phyloP scores from a whole-genome alignment of 306 rosid species.

The Citrullus mucosospermus region DNA sequence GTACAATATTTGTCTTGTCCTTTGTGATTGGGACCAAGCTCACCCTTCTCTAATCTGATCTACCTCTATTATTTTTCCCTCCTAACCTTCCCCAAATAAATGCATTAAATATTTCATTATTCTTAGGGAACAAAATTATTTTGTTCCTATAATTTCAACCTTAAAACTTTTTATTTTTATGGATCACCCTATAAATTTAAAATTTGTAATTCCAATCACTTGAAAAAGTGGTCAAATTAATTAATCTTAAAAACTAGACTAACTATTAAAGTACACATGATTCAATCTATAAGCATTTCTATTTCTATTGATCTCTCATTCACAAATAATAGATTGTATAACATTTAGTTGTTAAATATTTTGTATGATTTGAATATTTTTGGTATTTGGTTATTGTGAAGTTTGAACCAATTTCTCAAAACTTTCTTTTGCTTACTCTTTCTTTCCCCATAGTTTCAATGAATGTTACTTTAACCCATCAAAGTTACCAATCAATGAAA shows the following conservation, averaged over 20 bases:
- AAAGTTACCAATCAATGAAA: background rate
- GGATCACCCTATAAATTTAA: background rate
- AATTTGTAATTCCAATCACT: no score
- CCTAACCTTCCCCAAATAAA: constrained; percentile 3
- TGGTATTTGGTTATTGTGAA: background rate
- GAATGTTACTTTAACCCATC: background rate
- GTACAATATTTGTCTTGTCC: constrained; percentile 3
- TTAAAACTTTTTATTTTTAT: background rate
- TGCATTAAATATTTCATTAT: background rate
- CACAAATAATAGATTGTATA: background rate
- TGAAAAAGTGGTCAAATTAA: no score
- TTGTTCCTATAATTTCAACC: background rate
- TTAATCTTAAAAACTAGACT: no score
- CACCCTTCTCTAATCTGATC: background rate
- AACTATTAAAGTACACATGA: no score
- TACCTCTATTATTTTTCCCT: background rate
- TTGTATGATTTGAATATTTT: background rate
- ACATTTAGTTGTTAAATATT: no score
- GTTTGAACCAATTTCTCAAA: background rate
- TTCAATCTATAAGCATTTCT: no score
- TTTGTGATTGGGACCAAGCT: background rate
- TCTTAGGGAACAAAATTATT: background rate
- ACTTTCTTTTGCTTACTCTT: background rate
- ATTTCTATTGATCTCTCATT: background rate
- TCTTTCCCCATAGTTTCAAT: background rate